Evolutionary conservation across 2,329 filamentous ascomycete genomes (phyloP).

Genomic region (Colletotrichum tabaci): DNA sequence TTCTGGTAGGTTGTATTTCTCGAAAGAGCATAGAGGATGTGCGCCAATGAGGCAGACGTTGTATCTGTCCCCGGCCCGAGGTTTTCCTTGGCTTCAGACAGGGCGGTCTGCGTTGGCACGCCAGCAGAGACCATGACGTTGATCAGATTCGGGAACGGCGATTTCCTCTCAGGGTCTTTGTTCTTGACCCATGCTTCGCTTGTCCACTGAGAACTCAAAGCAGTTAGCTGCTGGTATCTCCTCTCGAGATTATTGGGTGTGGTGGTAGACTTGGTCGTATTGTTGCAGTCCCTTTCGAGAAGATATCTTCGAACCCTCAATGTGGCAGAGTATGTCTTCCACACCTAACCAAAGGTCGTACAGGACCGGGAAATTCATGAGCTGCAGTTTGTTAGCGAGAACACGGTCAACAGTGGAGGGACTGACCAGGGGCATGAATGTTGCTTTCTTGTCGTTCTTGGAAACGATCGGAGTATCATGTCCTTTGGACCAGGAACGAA

Average conservation of each 20-base stretch:
- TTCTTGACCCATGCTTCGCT: constrained; percentile 5
- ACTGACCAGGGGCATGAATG: constrained; percentile 48
- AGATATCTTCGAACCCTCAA: background rate
- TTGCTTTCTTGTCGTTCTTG: constrained; percentile 50
- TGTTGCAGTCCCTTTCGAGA: constrained; percentile 9
- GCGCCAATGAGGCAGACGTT: constrained; percentile 49
- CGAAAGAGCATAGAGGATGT: constrained; percentile 49
- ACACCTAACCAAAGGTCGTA: constrained; percentile 2
- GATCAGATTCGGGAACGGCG: constrained; percentile 43
- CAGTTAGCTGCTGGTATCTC: background rate
- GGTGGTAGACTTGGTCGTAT: constrained; percentile 9
- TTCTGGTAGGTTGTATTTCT: constrained; percentile 47
- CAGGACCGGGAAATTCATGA: constrained; percentile 13
- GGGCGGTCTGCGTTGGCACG: constrained; percentile 45
- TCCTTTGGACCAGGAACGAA: constrained; percentile 45
- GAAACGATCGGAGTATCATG: constrained; percentile 46
- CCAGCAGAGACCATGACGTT: constrained; percentile 43
- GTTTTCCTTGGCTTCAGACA: constrained; percentile 50
- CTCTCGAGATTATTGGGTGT: background rate
- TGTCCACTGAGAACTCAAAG: constrained; percentile 8
- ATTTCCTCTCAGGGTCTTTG: constrained; percentile 13
- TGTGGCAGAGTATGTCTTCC: background rate
- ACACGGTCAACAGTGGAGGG: background rate
- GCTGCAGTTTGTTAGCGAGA: background rate
- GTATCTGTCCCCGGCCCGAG: constrained; percentile 52